Conservation (phyloP, 1,139 yeast species). For the Blastobotrys apis region DNA sequence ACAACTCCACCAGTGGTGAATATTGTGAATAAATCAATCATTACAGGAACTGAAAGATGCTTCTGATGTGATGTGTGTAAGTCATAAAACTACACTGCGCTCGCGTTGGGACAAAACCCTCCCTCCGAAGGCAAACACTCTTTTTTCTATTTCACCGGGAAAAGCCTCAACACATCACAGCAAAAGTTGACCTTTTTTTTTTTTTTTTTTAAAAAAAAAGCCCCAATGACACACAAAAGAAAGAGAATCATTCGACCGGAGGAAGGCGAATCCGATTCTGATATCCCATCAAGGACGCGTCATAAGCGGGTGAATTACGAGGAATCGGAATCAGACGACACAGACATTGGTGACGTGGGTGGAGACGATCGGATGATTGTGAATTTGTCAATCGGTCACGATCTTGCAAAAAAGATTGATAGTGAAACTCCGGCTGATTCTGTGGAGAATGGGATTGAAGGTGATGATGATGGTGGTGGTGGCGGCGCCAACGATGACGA, state of each 20-base stretch:
- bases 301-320: slow-evolving; percentile 17
- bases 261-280: slow-evolving; percentile 12
- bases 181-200: neutral
- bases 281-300: slow-evolving; percentile 12
- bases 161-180: neutral
- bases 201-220: neutral
- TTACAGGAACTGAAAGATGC: slow-evolving; percentile 20
- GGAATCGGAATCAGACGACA: slow-evolving; percentile 22
- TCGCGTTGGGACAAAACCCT: neutral
- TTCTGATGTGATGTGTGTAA: neutral
- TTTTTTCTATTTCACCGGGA: neutral
- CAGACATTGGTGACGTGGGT: slow-evolving; percentile 8
- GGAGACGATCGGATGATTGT: slow-evolving; percentile 10
- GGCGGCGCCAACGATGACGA: slow-evolving; percentile 19
- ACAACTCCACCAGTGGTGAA: slow-evolving; percentile 58
- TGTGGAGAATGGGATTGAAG: slow-evolving; percentile 19
- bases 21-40: slow-evolving; percentile 55
- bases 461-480: slow-evolving; percentile 22
- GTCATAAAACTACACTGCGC: neutral
- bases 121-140: neutral
- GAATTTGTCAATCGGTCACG: slow-evolving; percentile 9
- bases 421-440: too few relatives aligned
- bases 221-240: slow-evolving; percentile 10
- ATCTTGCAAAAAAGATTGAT: neutral
- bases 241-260: slow-evolving; percentile 14